Evolutionary conservation across 2,329 filamentous ascomycete species (phyloP).

Genomic region (Phialophora verrucosa): DNA sequence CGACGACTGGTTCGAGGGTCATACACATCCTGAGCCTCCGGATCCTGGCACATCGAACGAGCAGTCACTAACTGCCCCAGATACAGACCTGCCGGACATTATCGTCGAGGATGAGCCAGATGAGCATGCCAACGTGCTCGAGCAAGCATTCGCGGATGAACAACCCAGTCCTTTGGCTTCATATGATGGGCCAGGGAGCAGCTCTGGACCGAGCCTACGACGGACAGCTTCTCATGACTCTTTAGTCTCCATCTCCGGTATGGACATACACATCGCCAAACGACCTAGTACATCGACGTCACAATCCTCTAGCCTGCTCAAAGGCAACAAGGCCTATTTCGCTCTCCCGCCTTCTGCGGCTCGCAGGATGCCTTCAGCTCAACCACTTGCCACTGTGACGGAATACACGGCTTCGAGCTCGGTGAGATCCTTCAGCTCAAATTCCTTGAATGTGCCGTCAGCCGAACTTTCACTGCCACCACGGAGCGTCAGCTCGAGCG

Average conservation of each 20-base stretch:
- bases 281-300: slow-evolving; percentile 76
- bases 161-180: slow-evolving; percentile 5
- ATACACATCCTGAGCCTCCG: slow-evolving; percentile 17
- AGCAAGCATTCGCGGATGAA: not conserved
- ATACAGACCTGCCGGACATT: slow-evolving; percentile 8
- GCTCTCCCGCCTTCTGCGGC: slow-evolving; percentile 40
- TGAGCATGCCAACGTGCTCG: not conserved
- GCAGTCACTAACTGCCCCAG: not conserved
- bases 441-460: not conserved
- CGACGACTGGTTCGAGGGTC: not conserved
- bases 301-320: slow-evolving; percentile 30
- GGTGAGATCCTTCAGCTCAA: slow-evolving; percentile 25
- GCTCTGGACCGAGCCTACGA: slow-evolving; percentile 52
- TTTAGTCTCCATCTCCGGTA: slow-evolving; percentile 81
- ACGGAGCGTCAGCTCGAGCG: slow-evolving; percentile 30
- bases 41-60: not conserved
- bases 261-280: slow-evolving; percentile 85
- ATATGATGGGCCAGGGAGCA: slow-evolving; percentile 12
- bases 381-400: slow-evolving; percentile 61
- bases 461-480: slow-evolving; percentile 11
- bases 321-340: slow-evolving; percentile 37
- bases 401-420: slow-evolving; percentile 60
- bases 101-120: slow-evolving; percentile 5
- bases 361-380: slow-evolving; percentile 48
- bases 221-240: slow-evolving; percentile 82